Evolutionary conservation across 257 asterid species (phyloP).

Genomic region (Parsonsia alboflavescens): DNA sequence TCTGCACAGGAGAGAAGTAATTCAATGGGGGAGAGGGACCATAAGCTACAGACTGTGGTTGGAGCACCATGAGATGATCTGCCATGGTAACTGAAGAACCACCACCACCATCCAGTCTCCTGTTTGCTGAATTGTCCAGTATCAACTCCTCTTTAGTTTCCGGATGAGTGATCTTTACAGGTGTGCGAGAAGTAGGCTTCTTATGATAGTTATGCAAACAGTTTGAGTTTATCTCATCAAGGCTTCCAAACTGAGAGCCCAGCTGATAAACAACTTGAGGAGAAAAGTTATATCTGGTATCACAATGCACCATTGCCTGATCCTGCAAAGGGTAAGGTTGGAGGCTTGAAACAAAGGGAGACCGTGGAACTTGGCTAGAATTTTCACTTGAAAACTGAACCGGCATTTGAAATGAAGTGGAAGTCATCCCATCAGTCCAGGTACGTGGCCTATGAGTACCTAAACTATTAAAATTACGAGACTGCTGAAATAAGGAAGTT

Average conservation of each 20-base stretch:
- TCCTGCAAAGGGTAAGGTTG: constrained; percentile 74
- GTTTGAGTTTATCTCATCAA: constrained; percentile 15
- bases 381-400: constrained; percentile 50
- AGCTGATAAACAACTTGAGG: constrained; percentile 61
- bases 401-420: constrained; percentile 55
- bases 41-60: constrained; percentile 51
- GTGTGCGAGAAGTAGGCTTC: constrained; percentile 44
- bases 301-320: constrained; percentile 75
- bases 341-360: constrained; percentile 56
- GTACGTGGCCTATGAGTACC: constrained; percentile 15
- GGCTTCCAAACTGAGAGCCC: constrained; percentile 38
- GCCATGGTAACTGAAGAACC: constrained; percentile 47
- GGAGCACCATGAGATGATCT: constrained; percentile 51
- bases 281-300: constrained; percentile 54
- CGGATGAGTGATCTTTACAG: constrained; percentile 88
- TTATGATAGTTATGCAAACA: constrained; percentile 11
- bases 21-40: constrained; percentile 50
- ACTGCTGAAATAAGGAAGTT: constrained; percentile 19
- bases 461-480: constrained; percentile 6
- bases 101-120: constrained; percentile 16
- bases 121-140: constrained; percentile 34
- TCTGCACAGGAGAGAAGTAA: constrained; percentile 38
- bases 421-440: constrained; percentile 38
- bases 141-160: constrained; percentile 84
- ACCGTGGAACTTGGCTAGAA: constrained; percentile 47